A percentile compares a stretch with the other conserved stretches of the same genome.
These are phyloP conservation scores for Puccinia hordei DNA, from an alignment of 1,284 basidiomycete species.

Conservation along the genomic window DNA sequence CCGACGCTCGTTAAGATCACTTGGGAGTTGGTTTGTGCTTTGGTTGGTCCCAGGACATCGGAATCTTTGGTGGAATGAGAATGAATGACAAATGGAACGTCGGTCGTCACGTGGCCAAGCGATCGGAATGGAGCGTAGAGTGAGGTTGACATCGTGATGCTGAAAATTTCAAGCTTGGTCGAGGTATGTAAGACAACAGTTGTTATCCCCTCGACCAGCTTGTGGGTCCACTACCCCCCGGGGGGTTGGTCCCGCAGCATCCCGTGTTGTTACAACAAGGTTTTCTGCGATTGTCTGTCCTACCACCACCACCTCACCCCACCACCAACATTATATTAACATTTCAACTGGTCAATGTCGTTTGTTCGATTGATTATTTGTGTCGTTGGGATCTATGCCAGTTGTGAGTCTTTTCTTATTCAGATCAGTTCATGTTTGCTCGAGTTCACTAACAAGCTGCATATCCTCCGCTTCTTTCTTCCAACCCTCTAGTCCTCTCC, in stretches of 20 bases:
- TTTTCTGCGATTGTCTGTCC: too few relatives aligned
- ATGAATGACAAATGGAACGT: constrained; percentile 85
- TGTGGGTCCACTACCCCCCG: not conserved
- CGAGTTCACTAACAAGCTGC: not conserved
- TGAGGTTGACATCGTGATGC: constrained; percentile 24
- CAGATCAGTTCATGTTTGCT: not conserved
- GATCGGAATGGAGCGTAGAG: constrained; percentile 95
- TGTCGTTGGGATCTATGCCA: constrained; percentile 41
- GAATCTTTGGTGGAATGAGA: constrained; percentile 83
- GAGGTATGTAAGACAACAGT: too few relatives aligned
- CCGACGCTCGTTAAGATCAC: constrained; percentile 82
- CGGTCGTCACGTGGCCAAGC: constrained; percentile 86
- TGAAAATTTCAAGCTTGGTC: not conserved
- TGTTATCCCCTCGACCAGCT: constrained; percentile 51
- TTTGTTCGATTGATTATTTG: constrained; percentile 40
- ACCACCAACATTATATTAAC: not conserved
- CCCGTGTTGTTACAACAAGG: too few relatives aligned
- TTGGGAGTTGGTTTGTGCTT: constrained; percentile 53
- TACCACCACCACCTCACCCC: too few relatives aligned
- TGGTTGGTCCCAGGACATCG: constrained; percentile 63
- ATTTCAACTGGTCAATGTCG: constrained; percentile 29
- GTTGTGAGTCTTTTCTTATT: constrained; percentile 26
- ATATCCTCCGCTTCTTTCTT: not conserved
- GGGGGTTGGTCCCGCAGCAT: too few relatives aligned
- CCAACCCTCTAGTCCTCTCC: constrained; percentile 31